These are phyloP conservation scores for Fusarium odoratissimum DNA, from an alignment of 2,329 filamentous ascomycete species.

Conservation along the genomic window DNA sequence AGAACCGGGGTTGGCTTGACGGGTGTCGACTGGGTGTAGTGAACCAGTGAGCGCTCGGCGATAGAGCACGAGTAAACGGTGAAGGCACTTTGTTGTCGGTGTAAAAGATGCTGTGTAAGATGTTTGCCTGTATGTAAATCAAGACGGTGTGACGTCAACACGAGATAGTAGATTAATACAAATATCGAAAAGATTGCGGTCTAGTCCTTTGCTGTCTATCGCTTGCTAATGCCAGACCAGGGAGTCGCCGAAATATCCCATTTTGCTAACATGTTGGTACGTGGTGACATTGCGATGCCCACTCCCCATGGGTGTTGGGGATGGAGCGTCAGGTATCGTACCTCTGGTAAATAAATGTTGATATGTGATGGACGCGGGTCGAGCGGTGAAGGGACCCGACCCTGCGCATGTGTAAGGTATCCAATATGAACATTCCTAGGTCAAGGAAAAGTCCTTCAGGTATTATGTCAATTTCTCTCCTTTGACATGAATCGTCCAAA, in stretches of 20 bases:
- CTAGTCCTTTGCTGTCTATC: constrained; percentile 1
- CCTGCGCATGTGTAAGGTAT: not conserved
- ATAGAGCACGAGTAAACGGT: constrained; percentile 39
- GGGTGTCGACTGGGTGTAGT: constrained; percentile 4
- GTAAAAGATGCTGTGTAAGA: constrained; percentile 12
- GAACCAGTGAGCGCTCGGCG: constrained; percentile 38
- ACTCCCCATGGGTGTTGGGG: not conserved
- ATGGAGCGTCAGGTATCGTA: not conserved
- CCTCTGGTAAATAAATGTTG: not conserved
- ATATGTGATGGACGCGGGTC: constrained; percentile 5
- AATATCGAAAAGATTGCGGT: not conserved
- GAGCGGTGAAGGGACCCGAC: constrained; percentile 18
- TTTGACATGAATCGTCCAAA: not conserved
- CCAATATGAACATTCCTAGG: not conserved
- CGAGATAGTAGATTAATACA: not conserved
- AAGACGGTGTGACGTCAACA: constrained; percentile 37
- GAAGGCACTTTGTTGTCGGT: constrained; percentile 19
- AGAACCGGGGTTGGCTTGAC: constrained; percentile 23
- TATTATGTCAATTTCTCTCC: not conserved
- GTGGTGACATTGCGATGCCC: not conserved
- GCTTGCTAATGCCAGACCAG: not conserved
- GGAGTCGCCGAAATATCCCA: not conserved
- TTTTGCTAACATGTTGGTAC: not conserved
- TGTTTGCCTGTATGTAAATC: not conserved
- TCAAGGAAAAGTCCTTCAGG: not conserved